Evolutionary conservation across 495 filamentous ascomycete species (phyloP).

Genomic region (Aspergillus hancockii): DNA sequence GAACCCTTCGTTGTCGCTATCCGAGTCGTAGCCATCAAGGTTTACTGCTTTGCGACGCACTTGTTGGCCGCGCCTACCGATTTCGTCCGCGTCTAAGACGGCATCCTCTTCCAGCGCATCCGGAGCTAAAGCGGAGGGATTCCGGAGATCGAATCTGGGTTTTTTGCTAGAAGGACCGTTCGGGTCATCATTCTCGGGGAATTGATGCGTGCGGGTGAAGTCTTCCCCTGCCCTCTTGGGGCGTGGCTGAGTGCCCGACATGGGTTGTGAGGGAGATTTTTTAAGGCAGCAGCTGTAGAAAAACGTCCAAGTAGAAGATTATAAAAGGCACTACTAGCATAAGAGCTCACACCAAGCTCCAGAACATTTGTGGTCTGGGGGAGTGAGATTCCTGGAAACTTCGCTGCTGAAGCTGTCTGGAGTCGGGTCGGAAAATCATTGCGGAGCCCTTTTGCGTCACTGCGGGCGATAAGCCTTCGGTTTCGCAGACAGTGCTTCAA

Average conservation of each 20-base stretch:
- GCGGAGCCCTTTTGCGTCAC: conserved; percentile 48
- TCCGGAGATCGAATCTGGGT: conserved; percentile 91
- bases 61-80: conserved; percentile 74
- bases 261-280: conserved; percentile 27
- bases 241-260: conserved; percentile 67
- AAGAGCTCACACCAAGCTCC: no score
- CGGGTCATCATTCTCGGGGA: conserved; percentile 52
- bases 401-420: conserved; percentile 25
- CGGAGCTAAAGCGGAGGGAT: conserved; percentile 85
- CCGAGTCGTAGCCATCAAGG: conserved; percentile 93
- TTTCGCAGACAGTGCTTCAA: conserved; percentile 9
- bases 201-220: conserved; percentile 71
- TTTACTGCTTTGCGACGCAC: conserved; percentile 91
- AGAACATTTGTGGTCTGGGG: neutral
- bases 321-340: neutral
- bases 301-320: neutral
- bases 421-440: conserved; percentile 51
- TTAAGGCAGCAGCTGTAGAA: neutral
- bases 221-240: conserved; percentile 82
- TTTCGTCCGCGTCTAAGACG: conserved; percentile 86
- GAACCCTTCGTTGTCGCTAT: conserved; percentile 91
- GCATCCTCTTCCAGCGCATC: conserved; percentile 77
- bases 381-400: conserved; percentile 13
- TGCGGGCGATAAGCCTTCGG: conserved; percentile 23
- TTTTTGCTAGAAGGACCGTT: conserved; percentile 65